Evolutionary conservation across 306 rosid genomes (phyloP).

Genomic region (Clitoria ternatea): DNA sequence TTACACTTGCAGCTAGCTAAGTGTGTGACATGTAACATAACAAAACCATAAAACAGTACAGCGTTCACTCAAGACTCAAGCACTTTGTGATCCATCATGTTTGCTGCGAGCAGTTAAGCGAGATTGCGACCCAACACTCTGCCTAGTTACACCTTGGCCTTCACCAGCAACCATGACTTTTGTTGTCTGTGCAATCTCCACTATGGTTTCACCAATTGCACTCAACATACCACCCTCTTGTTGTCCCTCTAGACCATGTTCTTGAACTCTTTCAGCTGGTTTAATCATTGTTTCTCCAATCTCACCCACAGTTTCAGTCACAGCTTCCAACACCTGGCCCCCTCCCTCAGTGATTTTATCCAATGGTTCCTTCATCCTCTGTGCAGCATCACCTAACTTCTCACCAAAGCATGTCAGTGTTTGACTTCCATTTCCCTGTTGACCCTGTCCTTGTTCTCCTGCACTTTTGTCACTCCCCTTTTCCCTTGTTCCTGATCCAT

Average conservation of each 20-base stretch:
- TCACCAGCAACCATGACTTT: constrained; percentile 50
- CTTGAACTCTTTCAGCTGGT: constrained; percentile 25
- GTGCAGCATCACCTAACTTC: not conserved
- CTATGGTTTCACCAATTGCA: constrained; percentile 65
- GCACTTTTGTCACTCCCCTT: not conserved
- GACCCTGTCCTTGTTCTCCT: not conserved
- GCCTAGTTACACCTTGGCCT: not conserved
- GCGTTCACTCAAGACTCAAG: not conserved
- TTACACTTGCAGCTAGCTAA: not conserved
- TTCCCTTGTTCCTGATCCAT: not conserved
- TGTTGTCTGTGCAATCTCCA: constrained; percentile 60
- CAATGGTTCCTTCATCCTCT: not conserved
- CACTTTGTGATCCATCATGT: not conserved
- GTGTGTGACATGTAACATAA: not conserved
- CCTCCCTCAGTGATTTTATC: constrained; percentile 18
- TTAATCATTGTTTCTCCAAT: constrained; percentile 20
- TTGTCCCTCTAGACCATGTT: not conserved
- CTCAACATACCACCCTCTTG: constrained; percentile 34
- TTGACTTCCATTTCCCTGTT: not conserved
- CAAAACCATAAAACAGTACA: not conserved
- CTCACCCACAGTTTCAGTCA: constrained; percentile 37
- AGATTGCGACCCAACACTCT: not conserved
- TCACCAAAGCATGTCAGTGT: constrained; percentile 1
- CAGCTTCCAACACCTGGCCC: constrained; percentile 25
- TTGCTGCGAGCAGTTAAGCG: not conserved